A percentile compares a stretch with the other conserved stretches of the same genome.
Evolutionary conservation across 1,139 yeast species (phyloP).

Genomic region (Debaryomyces udenii): DNA sequence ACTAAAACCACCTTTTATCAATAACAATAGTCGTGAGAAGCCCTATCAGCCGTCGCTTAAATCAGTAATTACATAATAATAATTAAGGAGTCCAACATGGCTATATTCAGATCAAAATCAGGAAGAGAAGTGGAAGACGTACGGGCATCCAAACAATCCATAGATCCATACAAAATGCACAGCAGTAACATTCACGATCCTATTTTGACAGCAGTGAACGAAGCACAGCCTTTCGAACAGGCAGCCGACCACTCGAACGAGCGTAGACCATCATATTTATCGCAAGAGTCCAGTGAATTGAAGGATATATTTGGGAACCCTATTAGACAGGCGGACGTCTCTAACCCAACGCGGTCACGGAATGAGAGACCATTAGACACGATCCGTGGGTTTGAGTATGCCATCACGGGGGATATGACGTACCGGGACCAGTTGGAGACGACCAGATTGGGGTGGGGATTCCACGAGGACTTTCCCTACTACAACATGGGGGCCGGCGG

Average conservation of each 20-base stretch:
- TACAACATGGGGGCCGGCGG: slow-evolving; percentile 28
- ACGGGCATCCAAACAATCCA: slow-evolving; percentile 36
- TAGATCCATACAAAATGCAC: slow-evolving; percentile 50
- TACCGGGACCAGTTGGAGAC: slow-evolving; percentile 83
- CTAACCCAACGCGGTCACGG: slow-evolving; percentile 89
- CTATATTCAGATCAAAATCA: slow-evolving; percentile 44
- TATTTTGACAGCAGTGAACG: slow-evolving; percentile 85
- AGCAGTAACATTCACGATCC: slow-evolving; percentile 79
- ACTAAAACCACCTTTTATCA: too few species aligned
- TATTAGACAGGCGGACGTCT: slow-evolving; percentile 75
- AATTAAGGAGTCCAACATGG: slow-evolving; percentile 26
- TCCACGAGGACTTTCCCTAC: slow-evolving; percentile 51
- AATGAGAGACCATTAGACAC: slow-evolving; percentile 97
- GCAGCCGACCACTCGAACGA: slow-evolving; percentile 43
- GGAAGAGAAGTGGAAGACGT: slow-evolving; percentile 28
- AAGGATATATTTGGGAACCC: slow-evolving; percentile 85
- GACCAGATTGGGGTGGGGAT: slow-evolving; percentile 75
- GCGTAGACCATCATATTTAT: slow-evolving; percentile 42
- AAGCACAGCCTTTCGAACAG: slow-evolving; percentile 93
- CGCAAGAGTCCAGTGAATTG: slow-evolving; percentile 46
- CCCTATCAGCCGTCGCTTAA: slow-evolving; percentile 1
- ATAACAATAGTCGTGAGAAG: too few species aligned
- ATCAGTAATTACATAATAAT: slow-evolving; percentile 8
- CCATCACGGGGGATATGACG: slow-evolving; percentile 82
- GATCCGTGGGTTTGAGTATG: slow-evolving; percentile 86